Conservation (phyloP, 805 yeast species). For the Hanseniaspora guilliermondii region DNA sequence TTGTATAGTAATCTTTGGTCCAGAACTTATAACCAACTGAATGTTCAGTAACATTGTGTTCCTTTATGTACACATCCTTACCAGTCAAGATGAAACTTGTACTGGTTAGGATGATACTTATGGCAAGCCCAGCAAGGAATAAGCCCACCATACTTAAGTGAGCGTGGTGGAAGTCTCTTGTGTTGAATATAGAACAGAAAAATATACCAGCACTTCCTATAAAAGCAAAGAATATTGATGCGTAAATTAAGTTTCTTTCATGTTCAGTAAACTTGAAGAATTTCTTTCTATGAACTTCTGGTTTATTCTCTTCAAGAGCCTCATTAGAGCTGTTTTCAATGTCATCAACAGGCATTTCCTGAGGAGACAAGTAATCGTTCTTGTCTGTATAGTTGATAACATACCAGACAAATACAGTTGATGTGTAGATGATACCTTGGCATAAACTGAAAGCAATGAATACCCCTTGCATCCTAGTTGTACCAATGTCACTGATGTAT, state of each 20-base stretch:
- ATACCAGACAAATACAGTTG: constrained; percentile 52
- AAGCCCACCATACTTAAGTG: constrained; percentile 60
- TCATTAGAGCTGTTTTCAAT: not conserved
- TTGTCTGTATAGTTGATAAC: constrained; percentile 10
- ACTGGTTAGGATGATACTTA: constrained; percentile 36
- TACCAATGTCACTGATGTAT: constrained; percentile 78
- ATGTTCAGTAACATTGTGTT: constrained; percentile 18
- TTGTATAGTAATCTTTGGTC: constrained; percentile 17
- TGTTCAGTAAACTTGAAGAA: constrained; percentile 28
- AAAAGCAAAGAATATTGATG: constrained; percentile 33
- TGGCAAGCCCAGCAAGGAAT: constrained; percentile 55
- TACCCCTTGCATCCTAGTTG: constrained; percentile 71
- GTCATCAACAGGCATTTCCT: constrained; percentile 29
- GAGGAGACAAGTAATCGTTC: constrained; percentile 18
- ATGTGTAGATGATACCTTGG: constrained; percentile 63
- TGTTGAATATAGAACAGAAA: constrained; percentile 62
- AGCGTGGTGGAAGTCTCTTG: constrained; percentile 40
- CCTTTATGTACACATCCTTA: constrained; percentile 25
- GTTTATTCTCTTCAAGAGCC: constrained; percentile 1
- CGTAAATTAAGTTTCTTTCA: constrained; percentile 32
- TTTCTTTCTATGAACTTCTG: constrained; percentile 17
- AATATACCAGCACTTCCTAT: constrained; percentile 63
- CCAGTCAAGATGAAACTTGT: constrained; percentile 39
- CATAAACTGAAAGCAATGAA: constrained; percentile 67
- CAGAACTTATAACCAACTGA: constrained; percentile 16